Evolutionary conservation across 768 basidiomycete species (phyloP).

Genomic region (Podaxis rugospora): DNA sequence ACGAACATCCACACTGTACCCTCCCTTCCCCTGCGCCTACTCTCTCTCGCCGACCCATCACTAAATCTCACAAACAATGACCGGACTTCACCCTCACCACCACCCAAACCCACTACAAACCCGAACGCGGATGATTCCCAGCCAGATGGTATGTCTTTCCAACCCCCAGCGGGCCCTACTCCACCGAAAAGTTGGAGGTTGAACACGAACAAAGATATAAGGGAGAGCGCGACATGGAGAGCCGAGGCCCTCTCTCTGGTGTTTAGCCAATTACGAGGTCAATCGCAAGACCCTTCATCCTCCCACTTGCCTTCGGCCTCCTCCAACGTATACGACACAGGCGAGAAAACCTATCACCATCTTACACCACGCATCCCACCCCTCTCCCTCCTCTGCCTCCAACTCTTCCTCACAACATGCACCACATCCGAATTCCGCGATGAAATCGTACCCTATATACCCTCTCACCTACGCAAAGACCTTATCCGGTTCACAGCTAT

Average conservation of each 20-base stretch:
- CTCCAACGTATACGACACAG: not conserved
- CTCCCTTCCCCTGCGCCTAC: constrained; percentile 39
- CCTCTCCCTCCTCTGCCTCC: constrained; percentile 56
- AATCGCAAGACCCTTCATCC: constrained; percentile 12
- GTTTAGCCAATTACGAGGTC: constrained; percentile 26
- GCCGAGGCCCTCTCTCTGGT: constrained; percentile 51
- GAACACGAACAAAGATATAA: constrained; percentile 23
- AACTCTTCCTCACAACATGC: constrained; percentile 35
- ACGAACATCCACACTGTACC: constrained; percentile 33
- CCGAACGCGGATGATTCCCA: not conserved
- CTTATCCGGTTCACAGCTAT: constrained; percentile 58
- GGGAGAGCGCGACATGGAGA: constrained; percentile 42
- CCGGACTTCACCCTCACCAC: not conserved
- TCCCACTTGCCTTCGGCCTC: not conserved
- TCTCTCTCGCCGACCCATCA: constrained; percentile 23
- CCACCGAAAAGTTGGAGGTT: constrained; percentile 58
- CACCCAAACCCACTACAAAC: not conserved
- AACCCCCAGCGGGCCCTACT: constrained; percentile 36
- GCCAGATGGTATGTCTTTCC: constrained; percentile 6
- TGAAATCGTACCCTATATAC: constrained; percentile 46
- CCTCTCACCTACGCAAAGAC: constrained; percentile 53
- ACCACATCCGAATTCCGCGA: constrained; percentile 38
- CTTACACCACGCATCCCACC: constrained; percentile 34
- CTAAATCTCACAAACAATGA: constrained; percentile 8
- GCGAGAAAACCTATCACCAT: not conserved